These are phyloP conservation scores for Cladophialophora yegresii DNA, from an alignment of 2,329 filamentous ascomycete genomes.

Conservation along the genomic window DNA sequence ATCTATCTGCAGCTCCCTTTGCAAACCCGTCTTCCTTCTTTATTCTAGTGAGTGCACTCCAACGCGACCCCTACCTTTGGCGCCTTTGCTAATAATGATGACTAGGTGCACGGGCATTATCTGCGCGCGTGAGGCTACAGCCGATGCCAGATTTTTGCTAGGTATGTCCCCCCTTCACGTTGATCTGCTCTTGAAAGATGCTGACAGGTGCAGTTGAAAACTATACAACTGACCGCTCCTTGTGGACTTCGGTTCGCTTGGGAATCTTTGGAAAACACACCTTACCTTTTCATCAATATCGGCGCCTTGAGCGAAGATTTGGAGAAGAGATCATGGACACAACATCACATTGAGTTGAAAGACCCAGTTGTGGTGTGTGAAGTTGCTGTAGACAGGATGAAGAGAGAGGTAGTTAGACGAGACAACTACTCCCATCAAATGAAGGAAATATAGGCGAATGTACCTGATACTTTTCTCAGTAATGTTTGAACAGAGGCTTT, in stretches of 20 bases:
- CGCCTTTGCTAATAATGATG: neutral
- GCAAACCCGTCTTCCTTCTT: neutral
- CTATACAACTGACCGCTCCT: constrained; percentile 74
- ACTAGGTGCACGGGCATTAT: constrained; percentile 69
- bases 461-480: neutral
- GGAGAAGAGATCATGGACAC: constrained; percentile 30
- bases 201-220: constrained; percentile 64
- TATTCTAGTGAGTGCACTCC: neutral
- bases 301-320: constrained; percentile 30
- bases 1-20: neutral
- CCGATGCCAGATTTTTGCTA: constrained; percentile 82
- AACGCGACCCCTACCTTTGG: neutral
- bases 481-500: neutral
- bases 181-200: neutral
- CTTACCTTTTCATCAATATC: constrained; percentile 35
- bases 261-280: constrained; percentile 70
- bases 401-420: neutral
- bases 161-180: neutral
- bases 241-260: constrained; percentile 67
- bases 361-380: neutral
- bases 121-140: constrained; percentile 76
- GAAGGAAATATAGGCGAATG: neutral
- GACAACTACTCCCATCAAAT: neutral
- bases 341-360: neutral
- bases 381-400: neutral